A percentile compares a stretch with the other conserved stretches of the same genome.
phyloP scores from a whole-genome alignment of 2,329 filamentous ascomycete genomes.

The Hypoxylon sp. region DNA sequence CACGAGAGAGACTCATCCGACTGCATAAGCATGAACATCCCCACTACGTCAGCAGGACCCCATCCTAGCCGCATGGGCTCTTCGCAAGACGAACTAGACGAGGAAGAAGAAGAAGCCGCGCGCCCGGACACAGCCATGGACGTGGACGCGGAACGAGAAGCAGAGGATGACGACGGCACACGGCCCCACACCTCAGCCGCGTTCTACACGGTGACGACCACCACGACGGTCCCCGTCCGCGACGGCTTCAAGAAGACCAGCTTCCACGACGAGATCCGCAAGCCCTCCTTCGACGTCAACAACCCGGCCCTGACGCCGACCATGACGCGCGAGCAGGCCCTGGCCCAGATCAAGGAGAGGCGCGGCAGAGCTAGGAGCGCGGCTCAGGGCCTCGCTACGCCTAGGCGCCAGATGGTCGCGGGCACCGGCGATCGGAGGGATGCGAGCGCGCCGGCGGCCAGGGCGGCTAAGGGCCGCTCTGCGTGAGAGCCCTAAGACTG shows the following conservation, averaged over 20 bases:
- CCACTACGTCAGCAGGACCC: constrained; percentile 49
- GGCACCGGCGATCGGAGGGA: constrained; percentile 63
- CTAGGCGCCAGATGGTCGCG: constrained; percentile 70
- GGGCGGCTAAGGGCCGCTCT: constrained; percentile 49
- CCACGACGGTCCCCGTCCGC: constrained; percentile 68
- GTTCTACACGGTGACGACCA: constrained; percentile 65
- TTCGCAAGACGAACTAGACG: constrained; percentile 19
- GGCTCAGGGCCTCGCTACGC: constrained; percentile 73
- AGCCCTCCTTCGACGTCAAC: constrained; percentile 66
- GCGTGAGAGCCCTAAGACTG: constrained; percentile 26
- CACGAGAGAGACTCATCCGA: constrained; percentile 59
- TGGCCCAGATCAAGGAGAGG: constrained; percentile 81
- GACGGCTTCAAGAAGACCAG: constrained; percentile 52
- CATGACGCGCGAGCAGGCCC: constrained; percentile 80
- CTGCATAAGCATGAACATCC: constrained; percentile 55
- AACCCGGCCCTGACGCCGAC: constrained; percentile 75
- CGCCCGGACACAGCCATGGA: constrained; percentile 17
- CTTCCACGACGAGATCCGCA: constrained; percentile 35
- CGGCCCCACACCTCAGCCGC: constrained; percentile 65
- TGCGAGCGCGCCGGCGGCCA: constrained; percentile 63
- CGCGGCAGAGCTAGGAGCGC: constrained; percentile 79
- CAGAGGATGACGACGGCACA: constrained; percentile 28
- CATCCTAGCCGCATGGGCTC: constrained; percentile 12
- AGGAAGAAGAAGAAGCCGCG: constrained; percentile 18
- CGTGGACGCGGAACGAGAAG: constrained; percentile 34